phyloP scores from a whole-genome alignment of 2,329 filamentous ascomycete species.

The Tolypocladium tropicale region DNA sequence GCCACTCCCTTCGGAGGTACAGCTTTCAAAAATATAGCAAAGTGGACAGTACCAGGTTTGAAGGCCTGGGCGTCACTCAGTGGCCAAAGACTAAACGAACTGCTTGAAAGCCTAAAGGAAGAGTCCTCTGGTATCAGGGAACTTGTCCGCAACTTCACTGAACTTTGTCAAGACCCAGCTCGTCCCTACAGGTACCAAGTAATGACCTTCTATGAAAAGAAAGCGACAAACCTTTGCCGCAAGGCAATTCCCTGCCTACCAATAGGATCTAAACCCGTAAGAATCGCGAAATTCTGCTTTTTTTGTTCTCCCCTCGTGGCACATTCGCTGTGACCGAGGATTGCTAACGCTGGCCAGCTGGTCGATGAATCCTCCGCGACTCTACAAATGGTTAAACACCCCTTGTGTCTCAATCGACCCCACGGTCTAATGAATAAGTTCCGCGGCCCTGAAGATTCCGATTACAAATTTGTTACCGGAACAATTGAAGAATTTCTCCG shows the following conservation, averaged over 20 bases:
- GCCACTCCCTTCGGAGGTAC: conserved; percentile 18
- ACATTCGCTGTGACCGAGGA: not conserved
- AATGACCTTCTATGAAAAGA: conserved; percentile 13
- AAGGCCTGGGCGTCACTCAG: conserved; percentile 5
- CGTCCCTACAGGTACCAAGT: conserved; percentile 4
- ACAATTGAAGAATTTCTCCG: conserved; percentile 4
- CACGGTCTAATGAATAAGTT: conserved; percentile 19
- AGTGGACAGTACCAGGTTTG: conserved; percentile 9
- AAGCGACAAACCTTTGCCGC: conserved; percentile 9
- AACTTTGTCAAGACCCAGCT: conserved; percentile 5
- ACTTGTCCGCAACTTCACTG: conserved; percentile 12
- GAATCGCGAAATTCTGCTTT: not conserved
- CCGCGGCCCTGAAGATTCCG: conserved; percentile 1
- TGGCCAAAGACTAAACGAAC: conserved; percentile 4
- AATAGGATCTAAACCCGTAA: not conserved
- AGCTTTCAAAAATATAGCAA: conserved; percentile 13
- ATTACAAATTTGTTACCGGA: conserved; percentile 2
- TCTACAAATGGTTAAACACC: conserved; percentile 12
- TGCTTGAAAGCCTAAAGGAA: conserved; percentile 10
- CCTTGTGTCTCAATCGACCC: conserved; percentile 11
- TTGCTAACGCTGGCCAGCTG: conserved; percentile 8
- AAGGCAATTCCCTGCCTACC: conserved; percentile 8
- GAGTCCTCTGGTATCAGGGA: conserved; percentile 7
- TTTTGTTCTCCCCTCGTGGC: not conserved
- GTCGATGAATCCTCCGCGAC: conserved; percentile 12